Percentiles rank a stretch among this genome's conserved stretches.
phyloP scores from a whole-genome alignment of 2,329 filamentous ascomycete genomes.

The Verticillium longisporum region DNA sequence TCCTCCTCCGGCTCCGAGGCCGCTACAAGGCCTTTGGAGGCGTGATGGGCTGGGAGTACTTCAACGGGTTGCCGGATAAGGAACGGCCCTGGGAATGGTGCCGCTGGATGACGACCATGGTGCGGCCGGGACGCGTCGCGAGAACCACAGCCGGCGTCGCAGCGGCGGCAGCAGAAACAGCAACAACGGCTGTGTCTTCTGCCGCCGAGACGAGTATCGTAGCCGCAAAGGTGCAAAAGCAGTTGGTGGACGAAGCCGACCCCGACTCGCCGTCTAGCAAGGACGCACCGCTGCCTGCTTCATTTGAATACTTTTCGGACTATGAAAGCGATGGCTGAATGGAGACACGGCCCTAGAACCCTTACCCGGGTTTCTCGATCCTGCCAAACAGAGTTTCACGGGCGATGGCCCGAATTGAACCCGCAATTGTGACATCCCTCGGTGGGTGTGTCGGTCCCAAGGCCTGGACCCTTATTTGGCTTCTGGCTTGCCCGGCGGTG shows the following conservation, averaged over 20 bases:
- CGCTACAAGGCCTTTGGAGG: constrained; percentile 69
- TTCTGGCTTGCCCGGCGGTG: neutral
- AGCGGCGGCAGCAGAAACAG: neutral
- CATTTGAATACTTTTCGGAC: constrained; percentile 29
- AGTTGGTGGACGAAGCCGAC: constrained; percentile 15
- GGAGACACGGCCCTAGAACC: neutral
- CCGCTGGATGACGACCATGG: constrained; percentile 49
- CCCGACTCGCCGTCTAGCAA: constrained; percentile 18
- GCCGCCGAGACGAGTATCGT: neutral
- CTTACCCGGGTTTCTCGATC: neutral
- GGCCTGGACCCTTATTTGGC: neutral
- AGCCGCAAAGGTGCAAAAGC: constrained; percentile 7
- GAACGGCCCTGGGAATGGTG: constrained; percentile 74
- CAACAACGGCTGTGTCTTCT: neutral
- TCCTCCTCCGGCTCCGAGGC: constrained; percentile 32
- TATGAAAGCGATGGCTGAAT: neutral
- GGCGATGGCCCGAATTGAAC: neutral
- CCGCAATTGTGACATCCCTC: neutral
- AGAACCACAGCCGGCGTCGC: neutral
- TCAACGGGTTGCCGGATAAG: constrained; percentile 68
- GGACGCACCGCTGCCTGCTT: constrained; percentile 18
- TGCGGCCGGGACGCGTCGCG: constrained; percentile 19
- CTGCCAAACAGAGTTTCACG: neutral
- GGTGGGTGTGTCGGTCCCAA: neutral
- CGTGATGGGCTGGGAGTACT: constrained; percentile 95